Conservation (phyloP, 2,329 filamentous ascomycete species). For the Aspergillus ibericus region DNA sequence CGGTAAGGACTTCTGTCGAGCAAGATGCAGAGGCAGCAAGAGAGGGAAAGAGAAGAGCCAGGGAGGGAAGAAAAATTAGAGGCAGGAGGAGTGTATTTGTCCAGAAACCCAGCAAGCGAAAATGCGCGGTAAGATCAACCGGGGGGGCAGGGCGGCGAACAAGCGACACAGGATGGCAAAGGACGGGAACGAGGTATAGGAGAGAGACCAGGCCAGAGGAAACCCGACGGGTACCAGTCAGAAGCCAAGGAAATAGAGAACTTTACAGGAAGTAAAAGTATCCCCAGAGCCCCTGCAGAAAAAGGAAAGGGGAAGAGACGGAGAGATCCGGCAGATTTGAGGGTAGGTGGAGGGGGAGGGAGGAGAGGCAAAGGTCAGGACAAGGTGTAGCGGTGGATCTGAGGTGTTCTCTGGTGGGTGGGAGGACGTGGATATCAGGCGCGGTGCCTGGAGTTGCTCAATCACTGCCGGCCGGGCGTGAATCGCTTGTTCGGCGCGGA, state of each 20-base stretch:
- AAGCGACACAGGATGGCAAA: slow-evolving; percentile 20
- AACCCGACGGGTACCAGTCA: slow-evolving; percentile 8
- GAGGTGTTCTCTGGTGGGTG: slow-evolving; percentile 26
- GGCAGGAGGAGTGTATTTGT: slow-evolving; percentile 15
- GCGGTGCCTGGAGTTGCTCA: slow-evolving; percentile 27
- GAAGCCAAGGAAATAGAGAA: slow-evolving; percentile 11
- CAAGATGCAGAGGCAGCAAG: not conserved
- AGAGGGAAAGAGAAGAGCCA: not conserved
- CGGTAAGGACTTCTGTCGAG: not conserved
- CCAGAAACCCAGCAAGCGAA: slow-evolving; percentile 14
- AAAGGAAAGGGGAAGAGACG: slow-evolving; percentile 15
- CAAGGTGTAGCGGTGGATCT: slow-evolving; percentile 31
- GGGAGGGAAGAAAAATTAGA: slow-evolving; percentile 6
- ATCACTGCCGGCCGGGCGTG: slow-evolving; percentile 28
- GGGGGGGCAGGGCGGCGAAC: slow-evolving; percentile 18
- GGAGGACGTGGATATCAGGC: slow-evolving; percentile 26
- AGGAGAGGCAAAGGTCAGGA: slow-evolving; percentile 19
- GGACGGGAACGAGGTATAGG: slow-evolving; percentile 24
- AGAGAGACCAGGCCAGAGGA: slow-evolving; percentile 10
- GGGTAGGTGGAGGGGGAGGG: slow-evolving; percentile 12
- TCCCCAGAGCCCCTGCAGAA: slow-evolving; percentile 13
- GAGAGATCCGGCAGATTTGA: slow-evolving; percentile 19
- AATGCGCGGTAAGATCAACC: slow-evolving; percentile 23
- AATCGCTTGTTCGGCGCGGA: slow-evolving; percentile 43
- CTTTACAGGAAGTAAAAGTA: slow-evolving; percentile 8